These are phyloP conservation scores for Leccinum barrowsii DNA, from an alignment of 768 basidiomycete genomes.

Conservation along the genomic window DNA sequence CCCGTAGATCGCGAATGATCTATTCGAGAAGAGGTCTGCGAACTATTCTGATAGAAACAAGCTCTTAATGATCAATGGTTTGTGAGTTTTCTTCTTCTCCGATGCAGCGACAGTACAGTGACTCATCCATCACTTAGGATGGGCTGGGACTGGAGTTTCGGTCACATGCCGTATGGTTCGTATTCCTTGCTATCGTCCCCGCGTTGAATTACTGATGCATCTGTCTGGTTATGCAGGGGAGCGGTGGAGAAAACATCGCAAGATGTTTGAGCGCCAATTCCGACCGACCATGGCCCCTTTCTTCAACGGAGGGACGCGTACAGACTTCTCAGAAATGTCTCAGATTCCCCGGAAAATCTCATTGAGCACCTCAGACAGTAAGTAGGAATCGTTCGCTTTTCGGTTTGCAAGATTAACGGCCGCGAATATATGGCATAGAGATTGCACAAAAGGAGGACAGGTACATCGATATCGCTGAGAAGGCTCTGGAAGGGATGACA, in stretches of 20 bases:
- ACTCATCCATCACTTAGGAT: conserved; percentile 33
- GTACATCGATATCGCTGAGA: conserved; percentile 51
- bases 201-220: not conserved
- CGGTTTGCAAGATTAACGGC: not conserved
- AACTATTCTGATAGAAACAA: conserved; percentile 54
- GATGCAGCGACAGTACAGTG: not conserved
- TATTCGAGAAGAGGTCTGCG: conserved; percentile 54
- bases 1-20: conserved; percentile 43
- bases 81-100: conserved; percentile 31
- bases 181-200: conserved; percentile 16
- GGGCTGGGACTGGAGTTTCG: conserved; percentile 50
- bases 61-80: conserved; percentile 47
- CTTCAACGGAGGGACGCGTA: conserved; percentile 42
- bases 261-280: conserved; percentile 51
- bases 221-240: conserved; percentile 34
- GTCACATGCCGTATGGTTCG: conserved; percentile 39
- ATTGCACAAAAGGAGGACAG: conserved; percentile 41
- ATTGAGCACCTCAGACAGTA: conserved; percentile 49
- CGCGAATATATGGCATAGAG: conserved; percentile 43
- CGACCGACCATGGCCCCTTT: conserved; percentile 42
- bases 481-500: conserved; percentile 47
- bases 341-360: conserved; percentile 42
- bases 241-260: conserved; percentile 50
- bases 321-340: conserved; percentile 41
- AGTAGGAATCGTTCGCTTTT: conserved; percentile 11